Evolutionary conservation across 2,329 filamentous ascomycete genomes (phyloP).

Genomic region (Verticillium dahliae): DNA sequence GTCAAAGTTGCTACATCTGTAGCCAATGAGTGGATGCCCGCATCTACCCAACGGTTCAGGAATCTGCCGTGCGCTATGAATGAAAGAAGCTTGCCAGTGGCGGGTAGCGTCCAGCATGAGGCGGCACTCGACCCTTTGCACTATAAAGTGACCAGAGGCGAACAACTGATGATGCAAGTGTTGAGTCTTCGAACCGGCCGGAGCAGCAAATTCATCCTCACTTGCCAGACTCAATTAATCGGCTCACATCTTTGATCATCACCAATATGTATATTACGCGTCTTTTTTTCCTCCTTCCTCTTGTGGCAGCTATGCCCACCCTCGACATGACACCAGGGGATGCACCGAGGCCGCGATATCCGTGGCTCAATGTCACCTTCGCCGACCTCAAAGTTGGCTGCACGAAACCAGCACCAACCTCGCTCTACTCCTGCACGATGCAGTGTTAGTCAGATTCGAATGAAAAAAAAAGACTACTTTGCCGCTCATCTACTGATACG

Average conservation of each 20-base stretch:
- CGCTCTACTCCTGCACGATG: constrained; percentile 5
- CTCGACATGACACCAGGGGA: not conserved
- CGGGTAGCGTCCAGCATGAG: too few relatives aligned
- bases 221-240: not conserved
- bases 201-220: not conserved
- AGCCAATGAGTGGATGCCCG: too few relatives aligned
- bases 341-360: constrained; percentile 1
- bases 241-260: not conserved
- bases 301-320: constrained; percentile 2
- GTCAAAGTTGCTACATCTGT: too few relatives aligned
- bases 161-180: too few relatives aligned
- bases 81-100: too few relatives aligned
- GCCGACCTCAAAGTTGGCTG: constrained; percentile 8
- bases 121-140: too few relatives aligned
- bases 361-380: constrained; percentile 9
- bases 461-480: too few relatives aligned
- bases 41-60: too few relatives aligned
- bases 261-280: not conserved
- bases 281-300: not conserved
- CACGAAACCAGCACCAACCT: not conserved
- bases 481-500: not conserved
- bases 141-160: too few relatives aligned
- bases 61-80: too few relatives aligned
- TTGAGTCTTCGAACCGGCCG: not conserved
- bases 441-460: constrained; percentile 2